Evolutionary conservation across 75 land plant species (phyloP).

Genomic region (Larix kaempferi): DNA sequence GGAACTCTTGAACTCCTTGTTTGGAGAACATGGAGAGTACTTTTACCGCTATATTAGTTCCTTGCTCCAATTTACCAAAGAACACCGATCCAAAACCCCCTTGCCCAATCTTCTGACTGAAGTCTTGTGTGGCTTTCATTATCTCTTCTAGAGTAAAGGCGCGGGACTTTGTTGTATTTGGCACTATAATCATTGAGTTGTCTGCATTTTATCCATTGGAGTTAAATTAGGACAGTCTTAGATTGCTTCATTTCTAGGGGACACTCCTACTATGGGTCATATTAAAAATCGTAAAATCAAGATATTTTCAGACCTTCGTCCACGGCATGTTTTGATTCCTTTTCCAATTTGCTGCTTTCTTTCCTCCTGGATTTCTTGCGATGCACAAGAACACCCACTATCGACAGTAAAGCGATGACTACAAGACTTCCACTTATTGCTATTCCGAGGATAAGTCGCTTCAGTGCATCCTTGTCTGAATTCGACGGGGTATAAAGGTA

Average conservation of each 20-base stretch:
- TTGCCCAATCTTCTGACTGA: neutral
- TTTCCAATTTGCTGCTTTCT: neutral
- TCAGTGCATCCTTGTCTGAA: neutral
- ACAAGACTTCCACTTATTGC: neutral
- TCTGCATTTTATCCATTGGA: neutral
- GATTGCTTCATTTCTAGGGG: too few relatives aligned
- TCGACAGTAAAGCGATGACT: neutral
- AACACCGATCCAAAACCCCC: neutral
- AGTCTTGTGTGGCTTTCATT: neutral
- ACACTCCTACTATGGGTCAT: too few relatives aligned
- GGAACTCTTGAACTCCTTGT: conserved; percentile 17
- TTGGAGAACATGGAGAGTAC: conserved; percentile 22
- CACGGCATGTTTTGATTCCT: too few relatives aligned
- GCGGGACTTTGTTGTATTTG: neutral
- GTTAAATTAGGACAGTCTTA: too few relatives aligned
- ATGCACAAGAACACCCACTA: neutral
- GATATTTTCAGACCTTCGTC: too few relatives aligned
- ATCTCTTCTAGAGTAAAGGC: neutral
- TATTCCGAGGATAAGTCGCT: neutral
- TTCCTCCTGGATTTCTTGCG: neutral
- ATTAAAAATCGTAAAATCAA: too few relatives aligned
- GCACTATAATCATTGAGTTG: neutral
- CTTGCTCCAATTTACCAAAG: conserved; percentile 20
- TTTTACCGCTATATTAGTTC: conserved; percentile 32
- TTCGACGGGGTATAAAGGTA: too few relatives aligned